phyloP scores from a whole-genome alignment of 306 rosid species.

The Malus sylvestris region DNA sequence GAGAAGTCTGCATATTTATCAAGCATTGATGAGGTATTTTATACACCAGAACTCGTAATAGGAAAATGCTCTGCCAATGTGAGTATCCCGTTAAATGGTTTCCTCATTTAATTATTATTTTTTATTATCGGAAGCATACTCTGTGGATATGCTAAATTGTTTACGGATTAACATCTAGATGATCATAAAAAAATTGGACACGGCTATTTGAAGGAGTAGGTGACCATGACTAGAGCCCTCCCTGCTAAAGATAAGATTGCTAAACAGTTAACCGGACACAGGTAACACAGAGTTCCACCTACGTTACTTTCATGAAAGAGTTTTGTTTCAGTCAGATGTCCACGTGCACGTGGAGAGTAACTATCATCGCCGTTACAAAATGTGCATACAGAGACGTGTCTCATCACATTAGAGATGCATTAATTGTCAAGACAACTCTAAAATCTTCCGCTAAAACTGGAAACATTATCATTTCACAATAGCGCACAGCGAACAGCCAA shows the following conservation, averaged over 20 bases:
- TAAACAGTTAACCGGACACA: neutral
- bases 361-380: neutral
- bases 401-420: slow-evolving; percentile 1
- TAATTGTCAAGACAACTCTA: neutral
- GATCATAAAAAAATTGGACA: neutral
- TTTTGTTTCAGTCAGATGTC: neutral
- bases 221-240: neutral
- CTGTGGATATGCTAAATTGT: neutral
- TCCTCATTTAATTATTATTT: neutral
- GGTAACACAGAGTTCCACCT: neutral
- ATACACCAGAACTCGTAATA: neutral
- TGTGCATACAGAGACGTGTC: neutral
- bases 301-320: neutral
- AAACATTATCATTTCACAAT: neutral
- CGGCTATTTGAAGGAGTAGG: neutral
- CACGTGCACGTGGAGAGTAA: neutral
- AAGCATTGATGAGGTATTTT: neutral
- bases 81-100: neutral
- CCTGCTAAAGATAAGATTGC: neutral
- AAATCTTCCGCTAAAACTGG: neutral
- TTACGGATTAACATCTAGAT: neutral
- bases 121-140: neutral
- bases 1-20: neutral
- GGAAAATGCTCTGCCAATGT: neutral
- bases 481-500: neutral